phyloP scores from a whole-genome alignment of 1,284 basidiomycete genomes.

The Pseudozyma flocculosa region DNA sequence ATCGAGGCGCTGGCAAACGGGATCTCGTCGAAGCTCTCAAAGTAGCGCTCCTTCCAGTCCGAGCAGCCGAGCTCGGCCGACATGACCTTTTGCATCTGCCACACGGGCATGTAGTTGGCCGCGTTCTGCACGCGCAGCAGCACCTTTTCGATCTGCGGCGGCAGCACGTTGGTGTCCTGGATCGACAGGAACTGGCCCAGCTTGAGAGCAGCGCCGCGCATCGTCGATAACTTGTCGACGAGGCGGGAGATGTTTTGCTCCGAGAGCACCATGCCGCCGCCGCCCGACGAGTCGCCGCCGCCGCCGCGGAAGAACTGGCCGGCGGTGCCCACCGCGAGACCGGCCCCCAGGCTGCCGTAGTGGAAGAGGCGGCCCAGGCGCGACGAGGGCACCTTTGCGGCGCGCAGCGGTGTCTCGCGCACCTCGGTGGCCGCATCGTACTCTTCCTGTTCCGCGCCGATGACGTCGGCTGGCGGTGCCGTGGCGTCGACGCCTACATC shows the following conservation, averaged over 20 bases:
- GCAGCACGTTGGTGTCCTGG: constrained; percentile 70
- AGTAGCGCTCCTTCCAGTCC: constrained; percentile 70
- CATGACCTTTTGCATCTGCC: constrained; percentile 91
- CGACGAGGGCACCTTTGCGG: constrained; percentile 54
- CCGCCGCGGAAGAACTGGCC: constrained; percentile 38
- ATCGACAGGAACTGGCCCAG: constrained; percentile 97
- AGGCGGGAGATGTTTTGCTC: constrained; percentile 77
- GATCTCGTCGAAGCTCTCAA: constrained; percentile 75
- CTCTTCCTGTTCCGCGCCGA: constrained; percentile 18
- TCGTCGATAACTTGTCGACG: constrained; percentile 85
- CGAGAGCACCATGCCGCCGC: constrained; percentile 37
- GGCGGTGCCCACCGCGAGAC: constrained; percentile 54
- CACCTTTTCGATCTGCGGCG: constrained; percentile 83
- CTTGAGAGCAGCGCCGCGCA: constrained; percentile 96
- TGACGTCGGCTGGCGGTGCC: not conserved
- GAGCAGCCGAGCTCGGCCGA: constrained; percentile 68
- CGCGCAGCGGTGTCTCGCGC: constrained; percentile 39
- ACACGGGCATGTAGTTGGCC: constrained; percentile 98
- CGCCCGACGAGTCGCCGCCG: constrained; percentile 3
- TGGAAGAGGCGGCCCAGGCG: constrained; percentile 55
- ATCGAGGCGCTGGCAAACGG: constrained; percentile 97
- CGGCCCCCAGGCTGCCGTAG: constrained; percentile 54
- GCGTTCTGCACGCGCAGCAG: constrained; percentile 88
- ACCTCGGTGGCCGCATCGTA: constrained; percentile 50
- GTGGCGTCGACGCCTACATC: not conserved